These are phyloP conservation scores for Phialophora tarda DNA, from an alignment of 2,329 filamentous ascomycete genomes.

Conservation along the genomic window DNA sequence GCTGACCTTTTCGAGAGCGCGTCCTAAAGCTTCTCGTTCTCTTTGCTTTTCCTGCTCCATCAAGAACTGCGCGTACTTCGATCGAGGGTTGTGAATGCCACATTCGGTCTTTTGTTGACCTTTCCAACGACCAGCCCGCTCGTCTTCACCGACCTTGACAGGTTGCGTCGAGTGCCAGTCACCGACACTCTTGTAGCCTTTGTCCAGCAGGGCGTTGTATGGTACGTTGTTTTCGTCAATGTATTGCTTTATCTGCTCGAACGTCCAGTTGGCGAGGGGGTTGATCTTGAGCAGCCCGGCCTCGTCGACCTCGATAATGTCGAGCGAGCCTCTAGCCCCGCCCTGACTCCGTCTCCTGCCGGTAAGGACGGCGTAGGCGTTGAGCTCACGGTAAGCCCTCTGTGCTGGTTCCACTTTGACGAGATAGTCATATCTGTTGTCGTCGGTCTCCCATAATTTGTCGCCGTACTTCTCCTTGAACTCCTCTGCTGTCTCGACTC, in stretches of 20 bases:
- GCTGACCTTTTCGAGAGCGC: constrained; percentile 46
- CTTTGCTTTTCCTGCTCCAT: constrained; percentile 73
- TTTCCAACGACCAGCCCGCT: constrained; percentile 96
- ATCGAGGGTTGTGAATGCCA: constrained; percentile 97
- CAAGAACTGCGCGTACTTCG: constrained; percentile 85
- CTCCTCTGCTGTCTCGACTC: constrained; percentile 71
- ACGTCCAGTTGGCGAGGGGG: constrained; percentile 92
- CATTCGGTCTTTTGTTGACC: constrained; percentile 95
- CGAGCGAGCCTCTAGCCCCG: constrained; percentile 85
- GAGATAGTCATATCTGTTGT: constrained; percentile 93
- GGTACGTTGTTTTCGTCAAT: constrained; percentile 85
- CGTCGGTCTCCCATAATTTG: constrained; percentile 80
- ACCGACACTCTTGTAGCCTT: constrained; percentile 96
- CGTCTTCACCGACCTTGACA: constrained; percentile 88
- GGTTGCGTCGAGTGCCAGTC: constrained; percentile 98
- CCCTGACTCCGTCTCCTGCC: constrained; percentile 91
- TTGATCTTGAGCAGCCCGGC: constrained; percentile 95
- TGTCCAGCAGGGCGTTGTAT: constrained; percentile 89
- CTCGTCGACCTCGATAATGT: constrained; percentile 92
- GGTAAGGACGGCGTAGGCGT: constrained; percentile 88
- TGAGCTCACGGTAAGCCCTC: constrained; percentile 84
- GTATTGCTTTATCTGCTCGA: constrained; percentile 87
- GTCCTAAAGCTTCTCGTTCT: constrained; percentile 61
- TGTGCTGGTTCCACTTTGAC: constrained; percentile 97
- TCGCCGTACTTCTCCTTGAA: constrained; percentile 84